Conservation (phyloP, 2,329 filamentous ascomycete genomes). For the Talaromyces sp. region DNA sequence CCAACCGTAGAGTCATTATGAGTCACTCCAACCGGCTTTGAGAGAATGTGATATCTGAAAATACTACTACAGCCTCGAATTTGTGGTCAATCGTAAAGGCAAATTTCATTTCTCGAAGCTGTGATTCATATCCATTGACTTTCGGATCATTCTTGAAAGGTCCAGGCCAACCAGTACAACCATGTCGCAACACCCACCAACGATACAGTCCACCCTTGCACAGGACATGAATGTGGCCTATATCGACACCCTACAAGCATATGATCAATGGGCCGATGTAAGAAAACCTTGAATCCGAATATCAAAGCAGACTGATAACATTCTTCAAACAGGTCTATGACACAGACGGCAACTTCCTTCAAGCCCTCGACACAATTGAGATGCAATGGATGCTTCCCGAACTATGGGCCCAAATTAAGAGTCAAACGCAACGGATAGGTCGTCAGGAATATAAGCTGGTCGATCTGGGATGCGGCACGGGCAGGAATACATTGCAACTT, state of each 20-base stretch:
- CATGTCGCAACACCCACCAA: slow-evolving; percentile 14
- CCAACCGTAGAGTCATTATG: neutral
- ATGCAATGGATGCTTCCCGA: slow-evolving; percentile 51
- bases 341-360: slow-evolving; percentile 64
- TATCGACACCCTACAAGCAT: slow-evolving; percentile 36
- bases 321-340: slow-evolving; percentile 52
- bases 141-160: neutral
- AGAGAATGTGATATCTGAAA: neutral
- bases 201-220: slow-evolving; percentile 13
- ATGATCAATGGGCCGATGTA: slow-evolving; percentile 39
- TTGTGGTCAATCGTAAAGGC: neutral
- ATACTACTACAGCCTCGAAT: neutral
- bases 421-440: neutral
- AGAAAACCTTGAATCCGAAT: neutral
- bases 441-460: slow-evolving; percentile 41
- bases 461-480: slow-evolving; percentile 66
- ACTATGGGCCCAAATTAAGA: slow-evolving; percentile 35
- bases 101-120: neutral
- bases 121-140: too few relatives aligned
- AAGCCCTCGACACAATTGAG: slow-evolving; percentile 60
- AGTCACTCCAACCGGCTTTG: neutral
- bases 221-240: slow-evolving; percentile 21
- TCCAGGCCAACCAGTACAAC: neutral
- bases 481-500: slow-evolving; percentile 59
- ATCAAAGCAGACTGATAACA: neutral